Conservation (phyloP, 768 basidiomycete genomes). For the Leccinum barrowsii region DNA sequence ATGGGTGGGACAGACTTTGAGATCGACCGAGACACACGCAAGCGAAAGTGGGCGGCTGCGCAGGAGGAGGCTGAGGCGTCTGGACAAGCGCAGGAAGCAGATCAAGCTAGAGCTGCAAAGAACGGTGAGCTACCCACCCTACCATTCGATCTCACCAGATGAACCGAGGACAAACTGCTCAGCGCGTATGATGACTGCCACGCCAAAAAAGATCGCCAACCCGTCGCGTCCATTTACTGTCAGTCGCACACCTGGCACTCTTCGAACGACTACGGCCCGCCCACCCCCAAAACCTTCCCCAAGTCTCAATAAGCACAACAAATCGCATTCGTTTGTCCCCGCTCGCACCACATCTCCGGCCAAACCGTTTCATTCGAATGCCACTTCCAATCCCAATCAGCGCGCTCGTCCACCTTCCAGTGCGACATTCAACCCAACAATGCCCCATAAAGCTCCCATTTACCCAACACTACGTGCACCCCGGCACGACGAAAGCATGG, state of each 20-base stretch:
- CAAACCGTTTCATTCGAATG: slow-evolving; percentile 32
- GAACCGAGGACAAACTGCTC: slow-evolving; percentile 1
- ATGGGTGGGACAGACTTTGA: slow-evolving; percentile 51
- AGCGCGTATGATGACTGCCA: slow-evolving; percentile 47
- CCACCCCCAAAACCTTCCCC: slow-evolving; percentile 32
- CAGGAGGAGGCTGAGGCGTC: slow-evolving; percentile 50
- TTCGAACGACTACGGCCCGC: slow-evolving; percentile 26
- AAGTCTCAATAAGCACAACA: slow-evolving; percentile 34
- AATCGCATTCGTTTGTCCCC: slow-evolving; percentile 25
- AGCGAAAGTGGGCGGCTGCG: slow-evolving; percentile 73
- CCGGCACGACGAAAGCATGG: slow-evolving; percentile 71
- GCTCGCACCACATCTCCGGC: slow-evolving; percentile 50
- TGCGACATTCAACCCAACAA: slow-evolving; percentile 67
- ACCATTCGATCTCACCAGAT: neutral
- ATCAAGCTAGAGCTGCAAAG: slow-evolving; percentile 45
- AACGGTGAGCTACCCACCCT: slow-evolving; percentile 40
- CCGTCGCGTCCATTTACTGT: slow-evolving; percentile 38
- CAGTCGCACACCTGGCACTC: slow-evolving; percentile 42
- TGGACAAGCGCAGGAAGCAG: slow-evolving; percentile 23
- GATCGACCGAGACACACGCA: slow-evolving; percentile 65
- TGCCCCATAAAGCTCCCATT: slow-evolving; percentile 41
- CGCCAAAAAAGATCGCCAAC: slow-evolving; percentile 49
- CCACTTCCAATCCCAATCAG: slow-evolving; percentile 1
- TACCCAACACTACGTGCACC: slow-evolving; percentile 58
- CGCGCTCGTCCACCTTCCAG: slow-evolving; percentile 51